Evolutionary conservation across 2,329 filamentous ascomycete species (phyloP).

Genomic region (Beauveria asiatica): DNA sequence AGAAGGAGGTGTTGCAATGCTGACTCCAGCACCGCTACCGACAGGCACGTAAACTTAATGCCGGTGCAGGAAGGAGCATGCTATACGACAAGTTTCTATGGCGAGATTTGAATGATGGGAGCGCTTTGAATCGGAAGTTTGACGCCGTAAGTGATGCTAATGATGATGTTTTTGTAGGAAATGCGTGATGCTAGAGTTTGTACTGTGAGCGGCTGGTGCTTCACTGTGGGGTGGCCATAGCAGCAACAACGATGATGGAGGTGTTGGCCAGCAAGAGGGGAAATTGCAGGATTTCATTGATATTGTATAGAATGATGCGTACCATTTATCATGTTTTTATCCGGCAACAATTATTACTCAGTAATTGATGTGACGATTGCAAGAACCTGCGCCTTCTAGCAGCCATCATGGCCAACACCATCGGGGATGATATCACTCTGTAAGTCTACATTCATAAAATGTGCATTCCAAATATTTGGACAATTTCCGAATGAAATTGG

Average conservation of each 20-base stretch:
- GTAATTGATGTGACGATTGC: neutral
- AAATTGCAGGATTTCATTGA: neutral
- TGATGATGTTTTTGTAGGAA: constrained; percentile 4
- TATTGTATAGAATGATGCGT: neutral
- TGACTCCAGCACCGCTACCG: neutral
- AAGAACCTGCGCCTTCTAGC: neutral
- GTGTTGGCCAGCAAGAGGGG: neutral
- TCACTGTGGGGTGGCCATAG: neutral
- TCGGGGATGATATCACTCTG: neutral
- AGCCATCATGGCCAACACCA: neutral
- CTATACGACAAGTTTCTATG: neutral
- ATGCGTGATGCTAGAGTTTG: neutral
- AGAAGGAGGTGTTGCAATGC: neutral
- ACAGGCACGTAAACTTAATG: neutral
- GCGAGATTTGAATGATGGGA: neutral
- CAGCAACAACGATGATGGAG: neutral
- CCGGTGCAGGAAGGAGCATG: constrained; percentile 1
- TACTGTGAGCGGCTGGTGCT: neutral
- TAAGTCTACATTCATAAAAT: no score
- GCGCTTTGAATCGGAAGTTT: neutral
- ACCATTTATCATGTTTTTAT: neutral
- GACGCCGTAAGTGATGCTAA: neutral
- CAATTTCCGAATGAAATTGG: neutral
- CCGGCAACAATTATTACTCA: neutral
- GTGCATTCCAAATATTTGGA: no score